Evolutionary conservation across 345 rosid genomes (phyloP), one percentile per base, ranked within the genome.

Genomic region (Sisymbrium irio): DNA sequence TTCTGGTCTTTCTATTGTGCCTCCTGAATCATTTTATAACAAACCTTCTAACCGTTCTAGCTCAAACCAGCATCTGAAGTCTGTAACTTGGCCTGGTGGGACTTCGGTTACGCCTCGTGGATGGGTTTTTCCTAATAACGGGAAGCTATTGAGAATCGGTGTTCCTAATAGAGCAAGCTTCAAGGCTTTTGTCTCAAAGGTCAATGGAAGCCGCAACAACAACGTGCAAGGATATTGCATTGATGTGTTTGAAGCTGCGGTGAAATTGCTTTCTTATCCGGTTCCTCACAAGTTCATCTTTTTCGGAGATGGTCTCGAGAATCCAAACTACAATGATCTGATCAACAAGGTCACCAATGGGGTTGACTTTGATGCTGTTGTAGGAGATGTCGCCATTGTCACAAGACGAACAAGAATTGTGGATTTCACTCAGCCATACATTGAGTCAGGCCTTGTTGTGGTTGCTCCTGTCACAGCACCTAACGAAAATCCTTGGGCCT

Each of bases 71-170:
- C 85, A 79, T 46, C 60, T 94, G 59, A 20, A 45, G 25, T 36
- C 65, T 78, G 97, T 89, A 77, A 79, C 84, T 55, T 94, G 98
- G 97, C 97, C 98, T 65, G 96, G 97, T 62, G 92, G 96, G 69
- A 59, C 49, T 28, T 79, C 60, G 11, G 69, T 49, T 19, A 80
- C 2, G 41, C 98, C 97, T 69, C 96, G 98, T 36, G 98, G 98
- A 65, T 94, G 98, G 97, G 88, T 91, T 30, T 89, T 94, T 60
- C 95, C 86, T 15, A 75, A 89, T 73, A 91, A 94, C 50, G 98
- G 96, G 25, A 86, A 75, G 81, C 67, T 69, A 75, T 76, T 94
- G 64, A 86, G 85, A 71, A 87, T 94, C 25, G 98, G 90, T 65
- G 81, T 91, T 56, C 98, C 98, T 3, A 70, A 82, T 72, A 83